Conservation (phyloP, 305 asterid species). For the Fraxinus xanthoxyloides region DNA sequence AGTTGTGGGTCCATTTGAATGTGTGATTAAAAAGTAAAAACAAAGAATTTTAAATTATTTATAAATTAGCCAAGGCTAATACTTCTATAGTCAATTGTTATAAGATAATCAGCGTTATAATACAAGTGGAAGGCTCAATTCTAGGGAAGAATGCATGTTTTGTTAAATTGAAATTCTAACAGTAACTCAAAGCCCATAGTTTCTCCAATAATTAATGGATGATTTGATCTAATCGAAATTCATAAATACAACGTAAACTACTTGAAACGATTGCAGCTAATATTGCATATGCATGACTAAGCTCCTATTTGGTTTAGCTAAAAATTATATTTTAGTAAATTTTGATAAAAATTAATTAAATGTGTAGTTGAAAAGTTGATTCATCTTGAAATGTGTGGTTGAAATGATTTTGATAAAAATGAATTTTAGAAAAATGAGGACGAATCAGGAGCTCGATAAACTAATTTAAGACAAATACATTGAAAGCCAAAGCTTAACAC, state of each 20-base stretch:
- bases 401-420: too few species aligned
- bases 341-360: background rate
- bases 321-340: background rate
- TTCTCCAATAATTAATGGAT: too few species aligned
- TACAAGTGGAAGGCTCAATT: background rate
- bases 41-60: too few species aligned
- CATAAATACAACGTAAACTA: background rate
- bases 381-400: background rate
- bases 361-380: background rate
- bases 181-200: background rate
- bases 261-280: background rate
- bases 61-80: background rate
- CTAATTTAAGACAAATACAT: background rate
- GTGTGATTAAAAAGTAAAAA: too few species aligned
- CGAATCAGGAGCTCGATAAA: background rate
- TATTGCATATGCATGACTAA: slow-evolving; percentile 7
- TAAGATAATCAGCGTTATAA: background rate
- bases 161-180: background rate
- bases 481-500: background rate
- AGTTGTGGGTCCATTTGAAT: background rate
- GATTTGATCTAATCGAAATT: background rate
- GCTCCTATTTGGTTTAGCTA: background rate
- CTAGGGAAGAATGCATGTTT: background rate
- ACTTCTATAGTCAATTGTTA: background rate
- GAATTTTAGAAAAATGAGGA: background rate